Percentiles rank a stretch among this genome's conserved stretches.
These are phyloP conservation scores for Allium cepa DNA, from an alignment of 106 monocot genomes.

Conservation along the genomic window DNA sequence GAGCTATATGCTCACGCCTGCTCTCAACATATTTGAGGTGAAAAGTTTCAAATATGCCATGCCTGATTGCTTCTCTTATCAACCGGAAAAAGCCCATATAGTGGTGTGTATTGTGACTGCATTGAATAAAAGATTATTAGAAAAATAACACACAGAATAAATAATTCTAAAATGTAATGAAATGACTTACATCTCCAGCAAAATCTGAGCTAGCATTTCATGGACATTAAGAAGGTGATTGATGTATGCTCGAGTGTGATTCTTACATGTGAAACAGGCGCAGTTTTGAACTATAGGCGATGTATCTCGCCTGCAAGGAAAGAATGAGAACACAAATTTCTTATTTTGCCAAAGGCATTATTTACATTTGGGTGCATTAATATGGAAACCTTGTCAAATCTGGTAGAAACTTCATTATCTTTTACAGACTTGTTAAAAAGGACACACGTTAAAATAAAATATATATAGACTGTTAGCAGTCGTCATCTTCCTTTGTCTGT, in stretches of 20 bases:
- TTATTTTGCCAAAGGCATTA: neutral
- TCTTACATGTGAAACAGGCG: constrained; percentile 37
- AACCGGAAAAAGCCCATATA: constrained; percentile 75
- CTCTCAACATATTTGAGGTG: constrained; percentile 43
- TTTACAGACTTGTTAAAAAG: neutral
- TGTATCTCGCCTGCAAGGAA: constrained; percentile 58
- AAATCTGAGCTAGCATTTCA: constrained; percentile 92
- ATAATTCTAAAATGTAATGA: neutral
- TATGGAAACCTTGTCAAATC: no score
- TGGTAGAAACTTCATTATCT: neutral
- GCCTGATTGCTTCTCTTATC: constrained; percentile 65
- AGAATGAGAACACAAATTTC: neutral
- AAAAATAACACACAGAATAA: neutral
- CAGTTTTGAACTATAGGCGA: constrained; percentile 60
- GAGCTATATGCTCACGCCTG: constrained; percentile 39
- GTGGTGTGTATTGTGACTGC: constrained; percentile 98
- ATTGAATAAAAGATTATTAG: constrained; percentile 2
- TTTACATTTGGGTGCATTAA: no score
- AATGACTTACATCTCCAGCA: constrained; percentile 76
- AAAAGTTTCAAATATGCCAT: constrained; percentile 52
- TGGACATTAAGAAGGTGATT: constrained; percentile 94
- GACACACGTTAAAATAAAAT: neutral
- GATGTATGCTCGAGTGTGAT: constrained; percentile 87
- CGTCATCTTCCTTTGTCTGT: neutral
- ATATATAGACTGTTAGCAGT: neutral